Evolutionary conservation across 2,329 filamentous ascomycete species (phyloP).

Genomic region (Blumeria graminis): DNA sequence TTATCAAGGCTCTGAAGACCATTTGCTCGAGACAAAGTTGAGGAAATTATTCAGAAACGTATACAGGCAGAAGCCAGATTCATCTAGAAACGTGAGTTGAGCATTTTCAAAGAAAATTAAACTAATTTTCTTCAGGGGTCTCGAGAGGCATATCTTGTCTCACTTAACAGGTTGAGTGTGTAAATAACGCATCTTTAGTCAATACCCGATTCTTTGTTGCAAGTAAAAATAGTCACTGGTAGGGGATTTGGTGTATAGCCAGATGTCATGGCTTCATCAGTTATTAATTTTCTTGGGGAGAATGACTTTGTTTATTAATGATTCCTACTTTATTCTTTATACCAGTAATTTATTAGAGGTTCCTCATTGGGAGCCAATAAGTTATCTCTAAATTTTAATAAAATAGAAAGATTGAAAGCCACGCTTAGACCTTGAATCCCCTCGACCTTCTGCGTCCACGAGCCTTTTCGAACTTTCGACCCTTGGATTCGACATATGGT

Average conservation of each 20-base stretch:
- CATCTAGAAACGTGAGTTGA: constrained; percentile 53
- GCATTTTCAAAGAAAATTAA: neutral
- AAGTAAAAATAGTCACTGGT: no score
- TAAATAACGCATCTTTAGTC: neutral
- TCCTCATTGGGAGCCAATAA: neutral
- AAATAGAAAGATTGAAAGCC: no score
- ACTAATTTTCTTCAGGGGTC: constrained; percentile 33
- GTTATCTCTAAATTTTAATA: neutral
- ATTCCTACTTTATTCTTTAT: neutral
- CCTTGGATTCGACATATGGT: constrained; percentile 93
- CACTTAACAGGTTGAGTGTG: constrained; percentile 36
- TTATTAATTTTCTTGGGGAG: no score
- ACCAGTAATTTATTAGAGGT: no score
- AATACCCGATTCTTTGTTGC: no score
- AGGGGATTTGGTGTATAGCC: no score
- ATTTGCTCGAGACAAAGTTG: constrained; percentile 47
- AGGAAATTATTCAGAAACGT: constrained; percentile 60
- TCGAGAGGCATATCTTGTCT: constrained; percentile 71
- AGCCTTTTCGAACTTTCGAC: constrained; percentile 97
- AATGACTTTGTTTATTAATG: constrained; percentile 10
- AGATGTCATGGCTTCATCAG: no score
- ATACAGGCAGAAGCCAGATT: constrained; percentile 70
- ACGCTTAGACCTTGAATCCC: constrained; percentile 96
- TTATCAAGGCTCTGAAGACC: constrained; percentile 78
- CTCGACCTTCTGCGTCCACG: constrained; percentile 96